These are phyloP conservation scores for Ceratocystis huliohia DNA, from an alignment of 2,329 filamentous ascomycete genomes.

Conservation along the genomic window DNA sequence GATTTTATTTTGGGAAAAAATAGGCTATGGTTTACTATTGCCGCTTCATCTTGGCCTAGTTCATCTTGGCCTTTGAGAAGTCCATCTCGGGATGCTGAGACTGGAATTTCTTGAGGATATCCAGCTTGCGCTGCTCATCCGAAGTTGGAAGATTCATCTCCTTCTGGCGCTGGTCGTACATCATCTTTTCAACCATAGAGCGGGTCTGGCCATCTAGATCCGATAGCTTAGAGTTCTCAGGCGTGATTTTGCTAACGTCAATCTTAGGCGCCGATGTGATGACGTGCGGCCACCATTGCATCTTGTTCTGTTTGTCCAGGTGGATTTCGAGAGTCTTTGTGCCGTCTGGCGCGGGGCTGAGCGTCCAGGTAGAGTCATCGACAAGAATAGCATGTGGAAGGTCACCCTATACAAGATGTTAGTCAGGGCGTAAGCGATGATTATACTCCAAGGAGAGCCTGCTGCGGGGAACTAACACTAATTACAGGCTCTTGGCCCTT, in stretches of 20 bases:
- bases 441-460: not conserved
- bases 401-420: constrained; percentile 52
- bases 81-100: constrained; percentile 61
- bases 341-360: constrained; percentile 59
- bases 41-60: constrained; percentile 20
- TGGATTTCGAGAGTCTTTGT: constrained; percentile 61
- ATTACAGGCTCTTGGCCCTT: constrained; percentile 83
- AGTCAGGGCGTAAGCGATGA: constrained; percentile 10
- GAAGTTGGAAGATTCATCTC: constrained; percentile 77
- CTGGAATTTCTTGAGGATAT: constrained; percentile 90
- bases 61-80: constrained; percentile 57
- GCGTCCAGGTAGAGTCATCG: constrained; percentile 92
- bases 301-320: constrained; percentile 90
- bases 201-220: constrained; percentile 92
- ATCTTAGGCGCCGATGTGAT: constrained; percentile 78
- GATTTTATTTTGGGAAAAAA: not conserved
- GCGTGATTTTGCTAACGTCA: constrained; percentile 87
- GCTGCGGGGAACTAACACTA: constrained; percentile 41
- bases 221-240: constrained; percentile 79
- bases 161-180: constrained; percentile 98
- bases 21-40: not conserved
- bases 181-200: constrained; percentile 99
- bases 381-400: constrained; percentile 66
- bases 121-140: constrained; percentile 89
- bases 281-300: constrained; percentile 97